Evolutionary conservation across 257 asterid genomes (phyloP).

Genomic region (Dorcoceras hygrometricum): DNA sequence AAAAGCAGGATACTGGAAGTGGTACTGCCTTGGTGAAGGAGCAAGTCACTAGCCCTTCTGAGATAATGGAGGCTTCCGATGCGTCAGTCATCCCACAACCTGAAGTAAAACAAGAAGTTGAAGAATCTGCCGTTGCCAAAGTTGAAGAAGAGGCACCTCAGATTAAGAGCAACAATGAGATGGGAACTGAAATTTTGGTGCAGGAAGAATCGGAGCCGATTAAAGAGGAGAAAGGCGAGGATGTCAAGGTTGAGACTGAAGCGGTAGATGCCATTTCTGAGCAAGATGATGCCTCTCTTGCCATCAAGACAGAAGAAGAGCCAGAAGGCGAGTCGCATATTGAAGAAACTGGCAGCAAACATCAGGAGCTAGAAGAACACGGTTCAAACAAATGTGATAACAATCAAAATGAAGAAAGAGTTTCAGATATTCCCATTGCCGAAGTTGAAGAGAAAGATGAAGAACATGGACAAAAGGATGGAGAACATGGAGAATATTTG

Average conservation of each 20-base stretch:
- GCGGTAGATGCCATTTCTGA: slow-evolving; percentile 27
- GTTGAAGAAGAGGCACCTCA: slow-evolving; percentile 32
- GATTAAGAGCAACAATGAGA: slow-evolving; percentile 16
- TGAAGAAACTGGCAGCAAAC: slow-evolving; percentile 26
- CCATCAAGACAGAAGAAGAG: slow-evolving; percentile 29
- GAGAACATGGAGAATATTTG: slow-evolving; percentile 2
- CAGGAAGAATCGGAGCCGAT: slow-evolving; percentile 21
- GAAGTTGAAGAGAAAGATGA: slow-evolving; percentile 22
- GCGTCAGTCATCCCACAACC: slow-evolving; percentile 23
- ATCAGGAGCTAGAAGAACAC: slow-evolving; percentile 22
- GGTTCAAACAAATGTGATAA: background rate
- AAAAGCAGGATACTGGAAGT: slow-evolving; percentile 26
- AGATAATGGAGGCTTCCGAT: slow-evolving; percentile 22
- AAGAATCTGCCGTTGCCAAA: slow-evolving; percentile 26
- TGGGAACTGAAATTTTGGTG: slow-evolving; percentile 16
- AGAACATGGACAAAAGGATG: slow-evolving; percentile 2
- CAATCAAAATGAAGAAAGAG: slow-evolving; percentile 25
- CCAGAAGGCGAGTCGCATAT: slow-evolving; percentile 18
- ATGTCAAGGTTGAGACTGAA: slow-evolving; percentile 13
- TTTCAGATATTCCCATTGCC: slow-evolving; percentile 19
- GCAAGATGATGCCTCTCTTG: slow-evolving; percentile 14
- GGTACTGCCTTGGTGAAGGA: slow-evolving; percentile 26
- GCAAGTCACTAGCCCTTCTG: slow-evolving; percentile 16
- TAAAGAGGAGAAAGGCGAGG: slow-evolving; percentile 17
- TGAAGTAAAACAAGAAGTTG: slow-evolving; percentile 32